phyloP scores from a whole-genome alignment of 1,139 yeast species.

The Suhomyces ambrosiae region DNA sequence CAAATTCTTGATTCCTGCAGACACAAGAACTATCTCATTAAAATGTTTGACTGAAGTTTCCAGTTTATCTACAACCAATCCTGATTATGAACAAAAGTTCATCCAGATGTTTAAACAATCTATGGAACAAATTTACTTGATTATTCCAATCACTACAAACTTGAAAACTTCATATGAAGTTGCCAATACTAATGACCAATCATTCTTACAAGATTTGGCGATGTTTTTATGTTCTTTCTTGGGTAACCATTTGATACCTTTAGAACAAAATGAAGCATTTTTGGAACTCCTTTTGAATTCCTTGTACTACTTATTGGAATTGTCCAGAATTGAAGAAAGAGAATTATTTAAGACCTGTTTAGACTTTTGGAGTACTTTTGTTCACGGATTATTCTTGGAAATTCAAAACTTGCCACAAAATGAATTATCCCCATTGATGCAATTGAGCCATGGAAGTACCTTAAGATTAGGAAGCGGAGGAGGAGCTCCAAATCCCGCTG shows the following conservation, averaged over 20 bases:
- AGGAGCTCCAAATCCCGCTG: constrained; percentile 86
- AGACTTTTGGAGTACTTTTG: constrained; percentile 91
- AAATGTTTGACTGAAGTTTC: constrained; percentile 94
- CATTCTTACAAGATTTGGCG: constrained; percentile 92
- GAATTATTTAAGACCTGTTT: constrained; percentile 93
- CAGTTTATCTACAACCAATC: constrained; percentile 53
- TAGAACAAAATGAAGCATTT: constrained; percentile 64
- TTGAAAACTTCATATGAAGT: constrained; percentile 70
- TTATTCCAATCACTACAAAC: constrained; percentile 77
- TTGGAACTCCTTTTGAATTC: constrained; percentile 68
- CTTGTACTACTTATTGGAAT: constrained; percentile 77
- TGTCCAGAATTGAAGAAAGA: constrained; percentile 91
- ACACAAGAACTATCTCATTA: constrained; percentile 80
- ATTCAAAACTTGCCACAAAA: constrained; percentile 76
- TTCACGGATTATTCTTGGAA: constrained; percentile 77
- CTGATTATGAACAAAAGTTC: constrained; percentile 69
- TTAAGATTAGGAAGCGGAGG: constrained; percentile 55
- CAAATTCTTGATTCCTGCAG: constrained; percentile 76
- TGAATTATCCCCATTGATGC: constrained; percentile 75
- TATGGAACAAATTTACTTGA: constrained; percentile 67
- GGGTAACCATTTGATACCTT: constrained; percentile 69
- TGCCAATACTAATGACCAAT: constrained; percentile 86
- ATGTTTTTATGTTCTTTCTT: constrained; percentile 88
- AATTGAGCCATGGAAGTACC: constrained; percentile 58
- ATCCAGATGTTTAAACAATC: constrained; percentile 71